Percentiles rank a stretch among this genome's conserved stretches.
phyloP scores from a whole-genome alignment of 2,329 filamentous ascomycete species.

The Aspergillus unguis region DNA sequence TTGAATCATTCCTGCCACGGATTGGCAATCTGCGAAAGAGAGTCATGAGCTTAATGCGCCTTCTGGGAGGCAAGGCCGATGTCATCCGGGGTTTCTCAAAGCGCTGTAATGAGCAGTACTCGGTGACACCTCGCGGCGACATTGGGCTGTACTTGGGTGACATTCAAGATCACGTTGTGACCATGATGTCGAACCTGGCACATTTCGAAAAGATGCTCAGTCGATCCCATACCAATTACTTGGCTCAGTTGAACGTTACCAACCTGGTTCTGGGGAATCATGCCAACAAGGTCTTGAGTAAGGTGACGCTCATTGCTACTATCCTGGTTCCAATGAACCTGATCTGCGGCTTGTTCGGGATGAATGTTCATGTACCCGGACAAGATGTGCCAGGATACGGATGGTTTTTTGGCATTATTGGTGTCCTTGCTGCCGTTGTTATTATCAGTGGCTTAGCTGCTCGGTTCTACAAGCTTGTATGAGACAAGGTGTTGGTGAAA shows the following conservation, averaged over 20 bases:
- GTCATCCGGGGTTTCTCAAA: slow-evolving; percentile 97
- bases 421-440: slow-evolving; percentile 44
- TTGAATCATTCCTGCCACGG: slow-evolving; percentile 76
- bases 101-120: slow-evolving; percentile 96
- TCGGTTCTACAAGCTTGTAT: slow-evolving; percentile 43
- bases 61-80: slow-evolving; percentile 95
- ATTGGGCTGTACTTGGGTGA: slow-evolving; percentile 95
- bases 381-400: slow-evolving; percentile 30
- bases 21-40: slow-evolving; percentile 92
- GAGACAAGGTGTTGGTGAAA: slow-evolving; percentile 7
- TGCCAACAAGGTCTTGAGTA: slow-evolving; percentile 85
- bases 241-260: slow-evolving; percentile 90
- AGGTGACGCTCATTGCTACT: slow-evolving; percentile 90
- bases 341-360: slow-evolving; percentile 62
- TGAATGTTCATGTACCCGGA: slow-evolving; percentile 51
- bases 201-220: slow-evolving; percentile 98
- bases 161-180: slow-evolving; percentile 98
- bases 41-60: slow-evolving; percentile 86
- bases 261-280: slow-evolving; percentile 83
- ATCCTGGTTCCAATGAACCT: slow-evolving; percentile 96
- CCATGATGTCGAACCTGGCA: slow-evolving; percentile 93
- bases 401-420: slow-evolving; percentile 52
- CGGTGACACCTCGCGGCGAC: slow-evolving; percentile 90
- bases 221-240: slow-evolving; percentile 90
- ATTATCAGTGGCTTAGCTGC: slow-evolving; percentile 38